phyloP scores from a whole-genome alignment of 2,329 filamentous ascomycete genomes.

The Colletotrichum sublineola region DNA sequence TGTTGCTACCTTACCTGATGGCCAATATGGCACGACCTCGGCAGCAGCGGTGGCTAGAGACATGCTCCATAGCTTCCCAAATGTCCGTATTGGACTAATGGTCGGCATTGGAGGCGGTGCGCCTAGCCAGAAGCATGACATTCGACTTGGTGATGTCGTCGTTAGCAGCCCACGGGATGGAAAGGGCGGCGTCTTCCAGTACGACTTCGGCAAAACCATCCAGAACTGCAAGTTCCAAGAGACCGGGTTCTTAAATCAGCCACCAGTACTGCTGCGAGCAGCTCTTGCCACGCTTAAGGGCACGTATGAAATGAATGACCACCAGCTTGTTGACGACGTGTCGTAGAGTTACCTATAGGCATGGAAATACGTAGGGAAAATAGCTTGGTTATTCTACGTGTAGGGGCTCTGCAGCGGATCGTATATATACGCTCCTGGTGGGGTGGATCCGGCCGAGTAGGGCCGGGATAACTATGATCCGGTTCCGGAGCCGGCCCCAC shows the following conservation, averaged over 20 bases:
- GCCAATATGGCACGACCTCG: conserved; percentile 47
- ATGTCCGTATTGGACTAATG: conserved; percentile 26
- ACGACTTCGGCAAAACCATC: conserved; percentile 41
- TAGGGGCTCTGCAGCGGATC: no score
- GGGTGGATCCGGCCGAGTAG: no score
- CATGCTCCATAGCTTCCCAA: conserved; percentile 30
- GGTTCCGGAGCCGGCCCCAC: no score
- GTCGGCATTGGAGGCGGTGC: conserved; percentile 30
- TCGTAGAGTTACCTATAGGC: no score
- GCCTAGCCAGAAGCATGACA: conserved; percentile 9
- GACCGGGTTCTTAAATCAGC: conserved; percentile 30
- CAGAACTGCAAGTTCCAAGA: conserved; percentile 16
- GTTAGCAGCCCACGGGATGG: conserved; percentile 1
- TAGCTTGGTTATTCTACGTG: no score
- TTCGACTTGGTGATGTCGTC: conserved; percentile 40
- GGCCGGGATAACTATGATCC: no score
- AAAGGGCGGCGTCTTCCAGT: conserved; percentile 33
- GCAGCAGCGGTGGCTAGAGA: conserved; percentile 42
- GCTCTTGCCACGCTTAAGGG: background rate
- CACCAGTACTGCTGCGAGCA: background rate
- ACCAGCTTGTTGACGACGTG: background rate
- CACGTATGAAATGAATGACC: background rate
- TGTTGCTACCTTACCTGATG: conserved; percentile 48
- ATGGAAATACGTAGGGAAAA: no score
- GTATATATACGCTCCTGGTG: no score